Conservation (phyloP, 129 eudicot species). For the Ambrosia trifida region DNA sequence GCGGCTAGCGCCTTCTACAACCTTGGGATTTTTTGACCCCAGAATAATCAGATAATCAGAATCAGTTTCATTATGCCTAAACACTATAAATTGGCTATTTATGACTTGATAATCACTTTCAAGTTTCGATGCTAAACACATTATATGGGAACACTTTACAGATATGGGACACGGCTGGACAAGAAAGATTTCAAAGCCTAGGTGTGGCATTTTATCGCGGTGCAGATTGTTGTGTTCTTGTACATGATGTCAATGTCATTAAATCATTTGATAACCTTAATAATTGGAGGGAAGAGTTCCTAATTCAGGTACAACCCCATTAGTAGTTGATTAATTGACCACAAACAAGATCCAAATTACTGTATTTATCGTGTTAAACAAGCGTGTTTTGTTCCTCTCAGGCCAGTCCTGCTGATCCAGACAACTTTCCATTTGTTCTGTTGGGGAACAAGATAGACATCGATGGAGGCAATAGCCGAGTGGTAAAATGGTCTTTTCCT, state of each 20-base stretch:
- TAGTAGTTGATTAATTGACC: neutral
- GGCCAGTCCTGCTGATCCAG: conserved; percentile 60
- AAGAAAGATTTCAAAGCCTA: conserved; percentile 61
- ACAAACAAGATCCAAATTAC: neutral
- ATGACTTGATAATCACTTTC: neutral
- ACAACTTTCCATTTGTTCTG: conserved; percentile 58
- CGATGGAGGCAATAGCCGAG: conserved; percentile 67
- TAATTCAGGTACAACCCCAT: conserved; percentile 23
- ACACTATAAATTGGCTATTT: neutral
- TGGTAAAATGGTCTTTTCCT: conserved; percentile 40
- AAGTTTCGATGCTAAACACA: neutral
- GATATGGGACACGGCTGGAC: conserved; percentile 72
- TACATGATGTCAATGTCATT: conserved; percentile 56
- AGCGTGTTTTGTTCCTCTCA: conserved; percentile 3
- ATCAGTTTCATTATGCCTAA: neutral
- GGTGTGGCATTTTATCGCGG: conserved; percentile 63
- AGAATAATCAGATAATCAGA: neutral
- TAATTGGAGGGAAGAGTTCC: conserved; percentile 58
- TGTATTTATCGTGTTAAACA: neutral
- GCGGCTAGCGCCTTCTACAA: too few species aligned
- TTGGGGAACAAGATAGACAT: conserved; percentile 64
- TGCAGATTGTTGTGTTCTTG: conserved; percentile 63
- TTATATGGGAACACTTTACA: conserved; percentile 15
- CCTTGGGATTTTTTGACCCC: neutral
- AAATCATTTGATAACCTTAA: conserved; percentile 60